A percentile compares a stretch with the other conserved stretches of the same genome.
Conservation (phyloP, 108 stramenopile genomes). For the Phaeodactylum tricornutum region DNA sequence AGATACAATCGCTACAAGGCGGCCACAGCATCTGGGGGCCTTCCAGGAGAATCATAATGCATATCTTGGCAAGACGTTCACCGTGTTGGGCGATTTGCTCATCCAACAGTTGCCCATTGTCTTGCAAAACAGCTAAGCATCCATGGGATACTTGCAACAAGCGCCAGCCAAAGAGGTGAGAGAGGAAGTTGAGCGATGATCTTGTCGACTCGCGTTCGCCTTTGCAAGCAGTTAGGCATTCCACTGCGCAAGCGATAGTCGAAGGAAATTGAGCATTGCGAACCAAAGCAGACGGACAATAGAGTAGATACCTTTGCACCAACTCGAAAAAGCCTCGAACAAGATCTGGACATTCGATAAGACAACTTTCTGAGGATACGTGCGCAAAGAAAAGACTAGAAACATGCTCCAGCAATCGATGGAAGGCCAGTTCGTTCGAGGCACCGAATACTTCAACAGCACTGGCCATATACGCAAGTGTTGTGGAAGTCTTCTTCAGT, state of each 20-base stretch:
- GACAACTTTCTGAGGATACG: conserved; percentile 17
- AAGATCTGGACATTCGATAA: conserved; percentile 22
- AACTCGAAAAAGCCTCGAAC: conserved; percentile 38
- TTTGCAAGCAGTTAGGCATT: conserved; percentile 33
- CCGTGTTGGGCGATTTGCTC: conserved; percentile 31
- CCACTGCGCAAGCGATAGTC: conserved; percentile 28
- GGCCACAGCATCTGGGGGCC: conserved; percentile 50
- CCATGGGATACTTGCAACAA: conserved; percentile 17
- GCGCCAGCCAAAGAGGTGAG: conserved; percentile 55
- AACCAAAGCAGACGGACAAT: conserved; percentile 34
- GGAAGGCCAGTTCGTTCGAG: not conserved
- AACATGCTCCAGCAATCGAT: conserved; percentile 6
- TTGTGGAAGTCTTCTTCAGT: conserved; percentile 22
- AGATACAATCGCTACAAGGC: conserved; percentile 31
- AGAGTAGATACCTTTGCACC: conserved; percentile 38
- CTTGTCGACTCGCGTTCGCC: conserved; percentile 41
- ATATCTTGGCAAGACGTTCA: conserved; percentile 19
- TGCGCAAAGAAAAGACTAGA: conserved; percentile 24
- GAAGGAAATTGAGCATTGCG: conserved; percentile 16
- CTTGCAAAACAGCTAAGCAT: conserved; percentile 7
- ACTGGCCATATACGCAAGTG: conserved; percentile 36
- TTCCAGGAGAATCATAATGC: conserved; percentile 34
- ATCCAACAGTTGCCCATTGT: conserved; percentile 17
- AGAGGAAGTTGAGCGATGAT: conserved; percentile 33
- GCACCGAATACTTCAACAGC: conserved; percentile 50